Evolutionary conservation across 192 early-diverging fungal species (phyloP), one percentile per base, ranked within the genome.

Genomic region (Podila epicladia): DNA sequence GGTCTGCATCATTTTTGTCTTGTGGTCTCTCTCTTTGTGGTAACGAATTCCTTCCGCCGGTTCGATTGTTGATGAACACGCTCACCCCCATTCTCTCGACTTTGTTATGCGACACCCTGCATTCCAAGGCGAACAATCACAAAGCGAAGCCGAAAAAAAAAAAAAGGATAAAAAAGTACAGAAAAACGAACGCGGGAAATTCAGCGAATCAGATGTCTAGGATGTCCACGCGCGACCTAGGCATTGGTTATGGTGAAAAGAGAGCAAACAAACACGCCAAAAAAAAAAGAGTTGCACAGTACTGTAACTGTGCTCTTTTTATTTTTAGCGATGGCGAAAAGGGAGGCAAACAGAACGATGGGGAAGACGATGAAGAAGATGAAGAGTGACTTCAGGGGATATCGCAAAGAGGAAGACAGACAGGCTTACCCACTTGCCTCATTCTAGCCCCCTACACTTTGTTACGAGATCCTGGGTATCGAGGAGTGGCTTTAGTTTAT

Each of bases 201-300:
- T 15, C 41, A 55, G 53, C 53, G 53, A 55, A 55, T 55, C 53
- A 55, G 24, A 26, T 55, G n/a, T 26, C 53, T 55, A 55, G 53
- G 53, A 55, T 24, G n/a, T 3, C 53, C 53, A 55, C 22, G 53
- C 53, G 53, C 53, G 9, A 24, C 53, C 53, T 55, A 55, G n/a
- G 53, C n/a, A 55, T 55, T 55, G 53, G 53, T 6, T 1, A 22
- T n/a, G 24, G 24, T 55, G 53, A 55, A 17, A 53, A 22, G 20
- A 24, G 53, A 9, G 5, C 53, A 55, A 29, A 29, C 24, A 9
- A 24, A 26, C 3, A 22, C 24, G 4, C 53, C 4, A 53, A 20
- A 53, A 7, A 50, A 2, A 6, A 5, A 6, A 51, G 49, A 15
- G 49, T 51, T 19, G 2, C n/a, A 24, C n/a, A 24, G 22, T 55